These are phyloP conservation scores for Fusarium liriodendri DNA, from an alignment of 2,329 filamentous ascomycete genomes.

Conservation along the genomic window DNA sequence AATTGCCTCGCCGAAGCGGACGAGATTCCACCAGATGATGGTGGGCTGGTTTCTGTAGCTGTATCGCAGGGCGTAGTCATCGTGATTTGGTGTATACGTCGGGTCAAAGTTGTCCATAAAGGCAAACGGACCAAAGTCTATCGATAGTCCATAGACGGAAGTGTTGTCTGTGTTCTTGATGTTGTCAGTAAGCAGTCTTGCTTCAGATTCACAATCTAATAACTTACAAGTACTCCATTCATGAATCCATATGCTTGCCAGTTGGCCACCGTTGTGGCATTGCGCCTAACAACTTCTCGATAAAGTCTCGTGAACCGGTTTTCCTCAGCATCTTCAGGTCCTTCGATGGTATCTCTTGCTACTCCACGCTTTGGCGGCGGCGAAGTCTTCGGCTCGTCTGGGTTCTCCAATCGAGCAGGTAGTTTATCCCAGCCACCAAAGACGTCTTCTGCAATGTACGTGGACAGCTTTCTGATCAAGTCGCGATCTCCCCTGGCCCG, in stretches of 20 bases:
- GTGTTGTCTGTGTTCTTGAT: slow-evolving; percentile 92
- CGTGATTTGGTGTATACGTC: slow-evolving; percentile 94
- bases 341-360: slow-evolving; percentile 70
- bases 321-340: slow-evolving; percentile 74
- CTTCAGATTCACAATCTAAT: not conserved
- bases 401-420: slow-evolving; percentile 69
- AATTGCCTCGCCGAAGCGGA: slow-evolving; percentile 87
- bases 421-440: slow-evolving; percentile 89
- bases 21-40: slow-evolving; percentile 99
- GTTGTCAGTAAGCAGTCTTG: slow-evolving; percentile 40
- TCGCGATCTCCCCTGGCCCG: slow-evolving; percentile 82
- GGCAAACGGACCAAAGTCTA: slow-evolving; percentile 97
- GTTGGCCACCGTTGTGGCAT: slow-evolving; percentile 86
- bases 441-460: slow-evolving; percentile 88
- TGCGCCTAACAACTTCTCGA: slow-evolving; percentile 85
- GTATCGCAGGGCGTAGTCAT: slow-evolving; percentile 89
- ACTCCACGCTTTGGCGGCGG: slow-evolving; percentile 64
- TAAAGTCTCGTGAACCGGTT: slow-evolving; percentile 91
- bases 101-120: slow-evolving; percentile 99
- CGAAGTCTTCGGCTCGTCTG: slow-evolving; percentile 57
- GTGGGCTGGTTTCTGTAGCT: slow-evolving; percentile 94
- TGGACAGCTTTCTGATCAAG: slow-evolving; percentile 78
- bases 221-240: slow-evolving; percentile 82
- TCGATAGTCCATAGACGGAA: slow-evolving; percentile 85
- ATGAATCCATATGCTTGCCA: slow-evolving; percentile 99